Percentiles rank a stretch among this genome's conserved stretches.
Conservation (phyloP, 1,284 basidiomycete species). For the Tilletia setariae region DNA sequence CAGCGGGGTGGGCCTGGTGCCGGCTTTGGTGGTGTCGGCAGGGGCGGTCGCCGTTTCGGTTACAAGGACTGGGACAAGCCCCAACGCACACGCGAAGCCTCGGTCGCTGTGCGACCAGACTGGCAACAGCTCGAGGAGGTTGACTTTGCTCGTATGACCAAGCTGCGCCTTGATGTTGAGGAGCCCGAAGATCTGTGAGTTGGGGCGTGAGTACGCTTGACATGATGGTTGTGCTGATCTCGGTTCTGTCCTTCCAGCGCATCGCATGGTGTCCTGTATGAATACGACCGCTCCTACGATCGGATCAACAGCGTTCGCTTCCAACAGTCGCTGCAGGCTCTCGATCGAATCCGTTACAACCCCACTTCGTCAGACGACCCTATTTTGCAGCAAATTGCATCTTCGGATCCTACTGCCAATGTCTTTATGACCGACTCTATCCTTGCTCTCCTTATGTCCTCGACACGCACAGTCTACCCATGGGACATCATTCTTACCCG, state of each 20-base stretch:
- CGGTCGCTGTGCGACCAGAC: constrained; percentile 82
- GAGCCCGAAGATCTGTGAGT: constrained; percentile 40
- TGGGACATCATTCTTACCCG: constrained; percentile 97
- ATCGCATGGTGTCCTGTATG: constrained; percentile 81
- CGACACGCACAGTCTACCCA: constrained; percentile 90
- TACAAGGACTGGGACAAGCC: constrained; percentile 59
- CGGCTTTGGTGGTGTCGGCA: constrained; percentile 51
- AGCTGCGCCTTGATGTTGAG: constrained; percentile 80
- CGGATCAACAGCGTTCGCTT: constrained; percentile 84
- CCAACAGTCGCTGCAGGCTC: constrained; percentile 80
- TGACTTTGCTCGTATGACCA: constrained; percentile 87
- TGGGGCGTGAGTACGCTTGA: no score
- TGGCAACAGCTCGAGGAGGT: constrained; percentile 97
- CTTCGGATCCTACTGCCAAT: constrained; percentile 57
- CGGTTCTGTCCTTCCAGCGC: constrained; percentile 58
- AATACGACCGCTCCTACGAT: constrained; percentile 94
- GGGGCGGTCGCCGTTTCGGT: background rate
- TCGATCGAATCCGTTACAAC: constrained; percentile 96
- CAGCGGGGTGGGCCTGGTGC: background rate
- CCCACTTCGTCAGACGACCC: constrained; percentile 96
- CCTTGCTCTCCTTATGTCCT: constrained; percentile 92
- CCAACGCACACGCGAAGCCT: constrained; percentile 86
- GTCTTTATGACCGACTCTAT: constrained; percentile 96
- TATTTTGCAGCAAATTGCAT: constrained; percentile 45
- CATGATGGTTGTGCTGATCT: background rate